phyloP scores from a whole-genome alignment of 495 filamentous ascomycete genomes.

The Pseudotulostoma volvatum region DNA sequence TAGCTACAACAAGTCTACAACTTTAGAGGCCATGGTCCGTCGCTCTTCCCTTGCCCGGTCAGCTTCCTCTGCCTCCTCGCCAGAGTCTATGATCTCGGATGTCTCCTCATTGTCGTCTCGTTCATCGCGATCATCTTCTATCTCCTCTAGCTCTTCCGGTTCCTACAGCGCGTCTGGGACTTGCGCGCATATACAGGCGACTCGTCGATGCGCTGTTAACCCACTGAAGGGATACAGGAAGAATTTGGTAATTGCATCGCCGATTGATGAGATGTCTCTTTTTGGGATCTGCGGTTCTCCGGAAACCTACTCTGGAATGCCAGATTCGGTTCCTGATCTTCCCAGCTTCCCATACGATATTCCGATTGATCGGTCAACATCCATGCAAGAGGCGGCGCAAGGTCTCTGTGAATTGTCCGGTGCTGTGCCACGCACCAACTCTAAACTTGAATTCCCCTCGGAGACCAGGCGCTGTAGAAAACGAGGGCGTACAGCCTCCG shows the following conservation, averaged over 20 bases:
- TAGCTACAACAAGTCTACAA: constrained; percentile 38
- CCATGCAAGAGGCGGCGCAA: constrained; percentile 42
- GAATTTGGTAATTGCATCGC: constrained; percentile 23
- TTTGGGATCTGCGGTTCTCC: constrained; percentile 39
- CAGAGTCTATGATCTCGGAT: constrained; percentile 66
- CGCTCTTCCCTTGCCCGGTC: constrained; percentile 65
- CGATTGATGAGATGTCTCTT: constrained; percentile 35
- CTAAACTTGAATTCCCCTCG: constrained; percentile 6
- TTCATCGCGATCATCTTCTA: constrained; percentile 41
- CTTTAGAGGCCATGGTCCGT: constrained; percentile 36
- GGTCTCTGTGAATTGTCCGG: constrained; percentile 48
- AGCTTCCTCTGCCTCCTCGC: constrained; percentile 57
- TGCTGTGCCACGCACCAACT: constrained; percentile 10
- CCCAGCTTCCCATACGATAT: constrained; percentile 35
- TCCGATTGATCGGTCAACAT: constrained; percentile 26
- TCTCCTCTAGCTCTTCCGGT: constrained; percentile 59
- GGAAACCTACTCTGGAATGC: constrained; percentile 38
- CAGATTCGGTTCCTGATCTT: constrained; percentile 34
- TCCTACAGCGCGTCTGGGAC: constrained; percentile 51
- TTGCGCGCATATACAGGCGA: constrained; percentile 54
- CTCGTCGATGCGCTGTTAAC: constrained; percentile 58
- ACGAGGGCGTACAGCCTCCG: constrained; percentile 51
- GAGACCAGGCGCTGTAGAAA: constrained; percentile 35
- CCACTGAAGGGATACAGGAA: constrained; percentile 26
- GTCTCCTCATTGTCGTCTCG: constrained; percentile 84